Conservation (phyloP, 2,329 filamentous ascomycete species). For the Penicillium sp. region DNA sequence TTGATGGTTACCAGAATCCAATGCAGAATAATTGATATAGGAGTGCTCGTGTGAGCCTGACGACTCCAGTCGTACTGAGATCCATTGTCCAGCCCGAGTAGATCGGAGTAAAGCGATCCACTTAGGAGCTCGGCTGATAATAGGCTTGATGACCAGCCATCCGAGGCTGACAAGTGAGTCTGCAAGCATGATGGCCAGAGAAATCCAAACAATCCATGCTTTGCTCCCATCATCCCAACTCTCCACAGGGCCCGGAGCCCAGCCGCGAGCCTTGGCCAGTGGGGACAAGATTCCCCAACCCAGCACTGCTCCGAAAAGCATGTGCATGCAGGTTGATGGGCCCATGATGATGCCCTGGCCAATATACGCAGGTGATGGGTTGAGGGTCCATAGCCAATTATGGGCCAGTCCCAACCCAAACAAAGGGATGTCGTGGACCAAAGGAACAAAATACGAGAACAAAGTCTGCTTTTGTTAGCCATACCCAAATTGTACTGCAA, state of each 20-base stretch:
- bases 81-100: conserved; percentile 33
- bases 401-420: conserved; percentile 75
- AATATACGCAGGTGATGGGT: conserved; percentile 95
- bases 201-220: conserved; percentile 98
- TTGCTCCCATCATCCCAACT: conserved; percentile 95
- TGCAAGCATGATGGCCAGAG: conserved; percentile 92
- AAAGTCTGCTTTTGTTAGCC: conserved; percentile 65
- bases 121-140: conserved; percentile 54
- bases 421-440: conserved; percentile 82
- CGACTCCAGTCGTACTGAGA: conserved; percentile 27
- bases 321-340: conserved; percentile 89
- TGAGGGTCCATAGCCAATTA: conserved; percentile 92
- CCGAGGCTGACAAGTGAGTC: conserved; percentile 88
- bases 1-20: conserved; percentile 23
- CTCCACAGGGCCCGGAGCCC: conserved; percentile 83
- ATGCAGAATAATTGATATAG: conserved; percentile 38
- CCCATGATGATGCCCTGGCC: conserved; percentile 99
- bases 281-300: conserved; percentile 93
- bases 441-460: conserved; percentile 84
- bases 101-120: conserved; percentile 38
- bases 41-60: conserved; percentile 25
- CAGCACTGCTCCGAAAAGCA: conserved; percentile 85
- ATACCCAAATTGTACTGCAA: background rate
- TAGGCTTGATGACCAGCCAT: conserved; percentile 71
- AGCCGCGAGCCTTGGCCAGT: conserved; percentile 79